A percentile compares a stretch with the other conserved stretches of the same genome.
These are phyloP conservation scores for Kwoniella pini DNA, from an alignment of 768 basidiomycete genomes.

Conservation along the genomic window DNA sequence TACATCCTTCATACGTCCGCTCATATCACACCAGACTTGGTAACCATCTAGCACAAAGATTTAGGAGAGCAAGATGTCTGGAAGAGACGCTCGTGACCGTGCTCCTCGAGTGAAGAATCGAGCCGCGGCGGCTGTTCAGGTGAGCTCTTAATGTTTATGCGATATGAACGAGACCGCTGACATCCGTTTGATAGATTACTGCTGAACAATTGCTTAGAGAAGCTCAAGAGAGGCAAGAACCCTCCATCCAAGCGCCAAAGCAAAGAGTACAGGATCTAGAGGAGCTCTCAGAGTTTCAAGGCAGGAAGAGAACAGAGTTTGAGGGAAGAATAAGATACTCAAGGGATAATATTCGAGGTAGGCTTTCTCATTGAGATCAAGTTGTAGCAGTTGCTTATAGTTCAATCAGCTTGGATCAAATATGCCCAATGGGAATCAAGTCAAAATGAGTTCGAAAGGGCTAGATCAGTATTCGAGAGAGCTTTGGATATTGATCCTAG, in stretches of 20 bases:
- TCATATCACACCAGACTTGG: neutral
- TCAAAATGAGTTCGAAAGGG: conserved; percentile 93
- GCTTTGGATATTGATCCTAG: conserved; percentile 93
- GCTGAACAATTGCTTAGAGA: conserved; percentile 97
- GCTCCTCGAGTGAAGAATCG: conserved; percentile 80
- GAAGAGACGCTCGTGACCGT: conserved; percentile 45
- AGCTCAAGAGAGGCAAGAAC: conserved; percentile 97
- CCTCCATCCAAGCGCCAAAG: conserved; percentile 83
- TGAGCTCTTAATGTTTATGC: conserved; percentile 52
- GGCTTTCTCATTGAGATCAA: conserved; percentile 1
- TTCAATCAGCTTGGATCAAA: conserved; percentile 57
- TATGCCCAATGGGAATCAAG: conserved; percentile 73
- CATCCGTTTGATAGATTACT: conserved; percentile 68
- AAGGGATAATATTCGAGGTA: conserved; percentile 47
- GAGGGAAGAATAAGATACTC: conserved; percentile 68
- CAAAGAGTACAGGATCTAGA: conserved; percentile 97
- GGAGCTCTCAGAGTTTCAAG: conserved; percentile 73
- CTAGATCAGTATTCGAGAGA: conserved; percentile 93
- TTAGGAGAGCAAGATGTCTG: conserved; percentile 39
- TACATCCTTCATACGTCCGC: neutral
- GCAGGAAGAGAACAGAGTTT: conserved; percentile 82
- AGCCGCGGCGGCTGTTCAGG: conserved; percentile 90
- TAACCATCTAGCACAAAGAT: too few relatives aligned
- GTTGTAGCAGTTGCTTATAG: neutral
- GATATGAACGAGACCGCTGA: conserved; percentile 1